Evolutionary conservation across 2,329 filamentous ascomycete species (phyloP), one percentile per base, ranked within the genome.

Genomic region (Fusarium palustre): DNA sequence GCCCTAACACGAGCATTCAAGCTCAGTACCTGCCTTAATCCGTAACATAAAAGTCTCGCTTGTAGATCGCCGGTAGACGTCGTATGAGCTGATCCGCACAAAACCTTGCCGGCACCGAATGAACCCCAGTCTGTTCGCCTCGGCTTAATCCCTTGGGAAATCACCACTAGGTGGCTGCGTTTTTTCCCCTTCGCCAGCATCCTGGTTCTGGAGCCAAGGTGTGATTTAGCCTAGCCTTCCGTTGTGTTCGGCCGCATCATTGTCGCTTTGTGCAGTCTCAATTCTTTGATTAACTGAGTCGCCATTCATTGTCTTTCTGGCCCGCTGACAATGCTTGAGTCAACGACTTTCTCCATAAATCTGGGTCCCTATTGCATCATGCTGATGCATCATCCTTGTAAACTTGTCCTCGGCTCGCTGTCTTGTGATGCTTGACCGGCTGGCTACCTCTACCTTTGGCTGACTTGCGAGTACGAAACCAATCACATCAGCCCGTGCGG

Each of bases 361-460:
- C 48, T 53, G 69, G 63, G 56, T 47, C 48, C 46, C 47, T 50
- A 74, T 75, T 75, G 71, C 72, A 75, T 75, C 72, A 75, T 67
- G 45, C 61, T 75, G 73, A 75, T 75, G 71, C 59, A 71, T 41
- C 49, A 70, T 55, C 70, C 70, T 57, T 68, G 62, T 47, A 53
- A 58, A 54, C 43, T 46, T 69, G 52, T 53, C 59, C 43, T 70
- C 53, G 52, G 46, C 46, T 54, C 48, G 43, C 34, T 58, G 71
- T 74, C 72, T 75, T 74, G 72, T 74, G 72, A 74, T 67, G 67
- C 64, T 65, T 65, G 53, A 61, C 66, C 60, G 39, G 72, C 52
- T 70, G 42, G 59, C 59, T 63, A 49, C 59, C 55, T 64, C 48
- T 36, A 55, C 57, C 55, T 66, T 62, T 69, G 65, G 64, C 56